phyloP scores from a whole-genome alignment of 129 eudicot genomes.

The Lactuca sativa region DNA sequence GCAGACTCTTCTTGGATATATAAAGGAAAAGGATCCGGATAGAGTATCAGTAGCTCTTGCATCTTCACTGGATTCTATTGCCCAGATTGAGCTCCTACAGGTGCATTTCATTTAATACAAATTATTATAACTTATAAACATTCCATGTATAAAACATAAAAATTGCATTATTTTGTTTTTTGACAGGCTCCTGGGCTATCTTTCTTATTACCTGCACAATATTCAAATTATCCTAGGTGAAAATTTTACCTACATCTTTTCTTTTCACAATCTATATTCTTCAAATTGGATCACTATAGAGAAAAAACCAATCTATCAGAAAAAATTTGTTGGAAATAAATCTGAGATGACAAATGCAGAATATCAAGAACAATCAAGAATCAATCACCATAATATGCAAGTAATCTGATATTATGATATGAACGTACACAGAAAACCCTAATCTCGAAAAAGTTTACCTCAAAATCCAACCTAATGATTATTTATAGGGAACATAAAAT shows the following conservation, averaged over 20 bases:
- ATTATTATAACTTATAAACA: not conserved
- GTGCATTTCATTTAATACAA: slow-evolving; percentile 35
- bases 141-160: slow-evolving; percentile 1
- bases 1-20: slow-evolving; percentile 62
- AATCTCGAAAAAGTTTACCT: too few species aligned
- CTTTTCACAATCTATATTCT: not conserved
- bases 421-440: too few species aligned
- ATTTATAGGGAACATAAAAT: too few species aligned
- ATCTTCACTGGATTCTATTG: slow-evolving; percentile 85
- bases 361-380: too few species aligned
- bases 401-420: too few species aligned
- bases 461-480: too few species aligned
- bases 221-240: slow-evolving; percentile 77
- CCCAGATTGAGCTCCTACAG: slow-evolving; percentile 91
- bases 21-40: slow-evolving; percentile 92
- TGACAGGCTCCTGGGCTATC: slow-evolving; percentile 98
- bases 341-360: too few species aligned
- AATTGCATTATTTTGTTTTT: slow-evolving; percentile 36
- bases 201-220: slow-evolving; percentile 88
- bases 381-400: too few species aligned
- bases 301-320: not conserved
- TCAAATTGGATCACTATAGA: not conserved
- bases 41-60: slow-evolving; percentile 84
- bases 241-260: slow-evolving; percentile 3
- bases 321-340: too few species aligned